Base-by-base conservation (phyloP, 2,329 filamentous ascomycete genomes). In the Anthostomella pinea region DNA sequence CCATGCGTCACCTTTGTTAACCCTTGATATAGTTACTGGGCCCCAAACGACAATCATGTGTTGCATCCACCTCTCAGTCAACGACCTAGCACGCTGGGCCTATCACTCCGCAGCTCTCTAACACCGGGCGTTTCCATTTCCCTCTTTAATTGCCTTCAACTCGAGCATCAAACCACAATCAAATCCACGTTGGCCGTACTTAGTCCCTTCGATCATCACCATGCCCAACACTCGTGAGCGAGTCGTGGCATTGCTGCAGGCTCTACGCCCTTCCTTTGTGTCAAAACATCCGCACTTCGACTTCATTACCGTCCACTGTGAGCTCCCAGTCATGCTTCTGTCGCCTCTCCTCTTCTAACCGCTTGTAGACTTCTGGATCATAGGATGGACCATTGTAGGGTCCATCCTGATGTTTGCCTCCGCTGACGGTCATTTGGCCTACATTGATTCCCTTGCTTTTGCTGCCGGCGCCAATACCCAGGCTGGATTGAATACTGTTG, bases 401-500 rank as follows among this genome's bases (percentile, higher is more conserved):
- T 95, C 90, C 1, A 68, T 96, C 47, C 70, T 95, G 33, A 62
- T 98, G 13, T 96, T 79, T 52, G 77, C 75, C 13, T 58, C 67
- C 13, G 69, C 67, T 28, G 69, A 67, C 4, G 77, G 78, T 17
- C 66, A 79, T 11, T 60, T 96, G 40, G 45, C 63, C 2, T 98
- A 95, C 56, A 86, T 93, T 51, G 90, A 98, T 69, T 83, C 89
- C 3, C 75, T 98, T 11, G 87, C 95, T 70, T 87, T 96, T 52
- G 78, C 85, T n/a, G 81, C 79, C 35, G 91, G 93, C 33, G 73
- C 86, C 39, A 84, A 88, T 45, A 97, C 91, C 0, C 93, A 98
- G 64, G 94, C 89, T 46, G 93, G 93, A 1, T 69, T 98, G 44
- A 98, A 98, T 60, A 87, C 91, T 1, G 59, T 83, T 30, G 72